Percentiles rank a stretch among this genome's conserved stretches.
Evolutionary conservation across 768 basidiomycete species (phyloP).

Genomic region (Rossbeevera mucosa): DNA sequence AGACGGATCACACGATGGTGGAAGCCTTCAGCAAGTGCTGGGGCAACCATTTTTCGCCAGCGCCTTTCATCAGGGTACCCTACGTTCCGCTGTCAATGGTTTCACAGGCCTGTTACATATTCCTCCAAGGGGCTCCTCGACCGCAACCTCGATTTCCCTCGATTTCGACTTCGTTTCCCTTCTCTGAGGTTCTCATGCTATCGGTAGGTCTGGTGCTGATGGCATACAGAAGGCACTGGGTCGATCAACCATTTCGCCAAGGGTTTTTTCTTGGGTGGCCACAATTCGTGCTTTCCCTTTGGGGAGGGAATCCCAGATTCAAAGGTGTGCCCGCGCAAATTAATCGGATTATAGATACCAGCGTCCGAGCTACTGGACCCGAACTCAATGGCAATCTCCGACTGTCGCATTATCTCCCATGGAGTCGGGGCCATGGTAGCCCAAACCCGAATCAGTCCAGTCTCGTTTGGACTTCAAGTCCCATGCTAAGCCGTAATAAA

Average conservation of each 20-base stretch:
- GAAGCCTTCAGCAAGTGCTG: slow-evolving; percentile 91
- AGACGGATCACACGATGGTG: slow-evolving; percentile 80
- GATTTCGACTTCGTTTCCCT: slow-evolving; percentile 92
- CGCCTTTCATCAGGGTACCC: too few species aligned
- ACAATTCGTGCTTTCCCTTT: too few species aligned
- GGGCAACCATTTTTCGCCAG: slow-evolving; percentile 86
- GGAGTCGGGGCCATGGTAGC: too few species aligned
- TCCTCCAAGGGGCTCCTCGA: slow-evolving; percentile 85
- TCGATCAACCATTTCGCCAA: slow-evolving; percentile 91
- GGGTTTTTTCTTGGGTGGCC: slow-evolving; percentile 80
- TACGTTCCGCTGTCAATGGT: slow-evolving; percentile 65
- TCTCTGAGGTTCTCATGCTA: slow-evolving; percentile 54
- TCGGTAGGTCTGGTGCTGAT: slow-evolving; percentile 33
- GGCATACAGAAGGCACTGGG: slow-evolving; percentile 64
- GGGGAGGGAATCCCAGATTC: too few species aligned
- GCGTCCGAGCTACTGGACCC: too few species aligned
- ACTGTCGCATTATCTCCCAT: too few species aligned
- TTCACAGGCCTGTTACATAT: slow-evolving; percentile 83
- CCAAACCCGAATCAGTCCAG: too few species aligned
- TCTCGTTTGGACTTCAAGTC: too few species aligned
- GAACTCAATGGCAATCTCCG: too few species aligned
- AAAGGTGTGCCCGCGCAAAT: too few species aligned
- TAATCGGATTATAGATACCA: too few species aligned
- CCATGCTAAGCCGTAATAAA: too few species aligned
- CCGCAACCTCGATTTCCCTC: slow-evolving; percentile 76